phyloP scores from a whole-genome alignment of 2,329 filamentous ascomycete genomes.

The Cladorrhinum sp. region DNA sequence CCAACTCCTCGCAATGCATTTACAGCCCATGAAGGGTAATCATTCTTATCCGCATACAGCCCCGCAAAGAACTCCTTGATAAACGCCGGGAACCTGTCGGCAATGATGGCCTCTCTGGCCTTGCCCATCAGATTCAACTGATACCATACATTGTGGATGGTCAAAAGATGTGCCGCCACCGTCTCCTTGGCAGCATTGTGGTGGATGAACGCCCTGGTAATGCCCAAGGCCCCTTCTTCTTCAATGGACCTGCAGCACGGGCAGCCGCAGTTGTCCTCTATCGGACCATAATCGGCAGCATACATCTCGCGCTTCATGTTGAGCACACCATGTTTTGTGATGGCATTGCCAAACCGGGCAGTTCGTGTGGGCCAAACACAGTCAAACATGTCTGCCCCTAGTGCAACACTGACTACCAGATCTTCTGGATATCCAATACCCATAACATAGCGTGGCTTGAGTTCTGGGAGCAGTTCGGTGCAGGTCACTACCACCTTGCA shows the following conservation, averaged over 20 bases:
- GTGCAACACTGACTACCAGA: conserved; percentile 84
- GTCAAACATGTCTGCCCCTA: conserved; percentile 99
- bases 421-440: conserved; percentile 97
- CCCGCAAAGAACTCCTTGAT: conserved; percentile 73
- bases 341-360: conserved; percentile 91
- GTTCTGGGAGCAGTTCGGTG: conserved; percentile 76
- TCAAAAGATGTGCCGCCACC: conserved; percentile 77
- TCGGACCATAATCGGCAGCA: conserved; percentile 74
- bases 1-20: conserved; percentile 75
- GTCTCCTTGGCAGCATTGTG: conserved; percentile 95
- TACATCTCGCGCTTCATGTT: conserved; percentile 78
- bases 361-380: conserved; percentile 98
- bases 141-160: conserved; percentile 95
- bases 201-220: conserved; percentile 86
- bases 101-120: conserved; percentile 73
- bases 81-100: conserved; percentile 76
- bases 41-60: conserved; percentile 63
- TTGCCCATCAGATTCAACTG: conserved; percentile 79
- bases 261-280: conserved; percentile 82
- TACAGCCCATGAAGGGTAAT: conserved; percentile 82
- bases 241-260: conserved; percentile 66
- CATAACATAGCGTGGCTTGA: conserved; percentile 99
- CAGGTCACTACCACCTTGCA: conserved; percentile 87
- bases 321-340: conserved; percentile 76
- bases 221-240: conserved; percentile 66